Conservation (phyloP, 352 stramenopile species). For the Pythium phragmiticola region DNA sequence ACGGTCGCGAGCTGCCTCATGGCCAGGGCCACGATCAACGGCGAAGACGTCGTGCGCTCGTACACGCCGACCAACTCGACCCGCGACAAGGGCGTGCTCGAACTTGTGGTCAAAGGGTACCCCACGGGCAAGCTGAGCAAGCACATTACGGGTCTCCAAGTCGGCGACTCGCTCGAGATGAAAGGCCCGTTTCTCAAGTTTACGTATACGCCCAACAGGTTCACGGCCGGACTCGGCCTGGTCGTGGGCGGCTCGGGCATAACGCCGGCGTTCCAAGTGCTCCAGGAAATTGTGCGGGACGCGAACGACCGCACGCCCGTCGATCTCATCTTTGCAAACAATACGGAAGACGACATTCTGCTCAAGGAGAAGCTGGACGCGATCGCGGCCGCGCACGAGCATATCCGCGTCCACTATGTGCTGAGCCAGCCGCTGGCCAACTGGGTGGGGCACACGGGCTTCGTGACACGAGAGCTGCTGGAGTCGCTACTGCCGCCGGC, state of each 20-base stretch:
- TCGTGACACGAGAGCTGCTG: slow-evolving; percentile 70
- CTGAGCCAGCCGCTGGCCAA: slow-evolving; percentile 36
- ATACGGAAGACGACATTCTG: slow-evolving; percentile 81
- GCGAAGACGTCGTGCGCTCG: slow-evolving; percentile 65
- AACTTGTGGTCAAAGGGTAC: slow-evolving; percentile 88
- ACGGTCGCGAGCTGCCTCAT: slow-evolving; percentile 61
- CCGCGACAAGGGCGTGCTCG: slow-evolving; percentile 63
- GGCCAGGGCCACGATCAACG: slow-evolving; percentile 55
- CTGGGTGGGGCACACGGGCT: slow-evolving; percentile 62
- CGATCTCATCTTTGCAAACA: slow-evolving; percentile 81
- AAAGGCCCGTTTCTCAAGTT: slow-evolving; percentile 90
- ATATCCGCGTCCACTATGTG: slow-evolving; percentile 67
- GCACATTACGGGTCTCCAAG: slow-evolving; percentile 73
- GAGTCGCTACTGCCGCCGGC: slow-evolving; percentile 64
- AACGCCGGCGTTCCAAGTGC: slow-evolving; percentile 72
- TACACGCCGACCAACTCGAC: slow-evolving; percentile 87
- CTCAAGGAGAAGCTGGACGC: slow-evolving; percentile 75
- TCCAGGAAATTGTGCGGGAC: slow-evolving; percentile 77
- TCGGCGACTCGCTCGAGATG: slow-evolving; percentile 78
- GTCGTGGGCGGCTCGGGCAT: slow-evolving; percentile 82
- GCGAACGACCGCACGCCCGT: slow-evolving; percentile 78
- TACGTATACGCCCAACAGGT: slow-evolving; percentile 79
- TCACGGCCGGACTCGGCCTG: slow-evolving; percentile 67
- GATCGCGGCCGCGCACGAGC: slow-evolving; percentile 51
- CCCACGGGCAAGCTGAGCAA: slow-evolving; percentile 78